Conservation (phyloP, 2,329 filamentous ascomycete genomes). For the Fusarium mexicanum region DNA sequence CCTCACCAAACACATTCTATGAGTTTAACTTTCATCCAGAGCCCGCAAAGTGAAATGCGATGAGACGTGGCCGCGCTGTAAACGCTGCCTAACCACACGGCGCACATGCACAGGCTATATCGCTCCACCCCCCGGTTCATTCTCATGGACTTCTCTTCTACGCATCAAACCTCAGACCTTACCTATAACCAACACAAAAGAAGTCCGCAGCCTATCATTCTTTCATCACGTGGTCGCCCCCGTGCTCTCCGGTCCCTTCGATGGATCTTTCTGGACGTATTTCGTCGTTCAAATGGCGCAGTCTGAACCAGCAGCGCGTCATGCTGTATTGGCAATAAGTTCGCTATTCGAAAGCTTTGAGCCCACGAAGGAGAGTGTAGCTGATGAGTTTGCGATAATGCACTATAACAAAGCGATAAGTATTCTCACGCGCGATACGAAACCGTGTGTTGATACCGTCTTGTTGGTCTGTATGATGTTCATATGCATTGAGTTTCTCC, state of each 20-base stretch:
- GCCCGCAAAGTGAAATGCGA: slow-evolving; percentile 68
- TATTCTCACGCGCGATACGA: slow-evolving; percentile 40
- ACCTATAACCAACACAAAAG: slow-evolving; percentile 32
- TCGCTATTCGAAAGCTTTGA: slow-evolving; percentile 51
- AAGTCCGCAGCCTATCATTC: slow-evolving; percentile 50
- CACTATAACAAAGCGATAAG: slow-evolving; percentile 56
- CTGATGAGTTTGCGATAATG: slow-evolving; percentile 45
- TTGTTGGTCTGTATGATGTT: slow-evolving; percentile 55
- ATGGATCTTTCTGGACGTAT: slow-evolving; percentile 54
- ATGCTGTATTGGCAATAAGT: slow-evolving; percentile 53
- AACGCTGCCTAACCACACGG: slow-evolving; percentile 61
- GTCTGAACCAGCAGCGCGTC: slow-evolving; percentile 50
- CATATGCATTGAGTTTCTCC: slow-evolving; percentile 55
- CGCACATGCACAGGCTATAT: slow-evolving; percentile 65
- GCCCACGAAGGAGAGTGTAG: neutral
- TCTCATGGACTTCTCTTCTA: slow-evolving; percentile 51
- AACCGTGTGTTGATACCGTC: slow-evolving; percentile 46
- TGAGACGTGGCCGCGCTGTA: slow-evolving; percentile 61
- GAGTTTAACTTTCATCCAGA: slow-evolving; percentile 44
- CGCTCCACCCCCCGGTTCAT: slow-evolving; percentile 43
- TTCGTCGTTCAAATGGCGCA: slow-evolving; percentile 51
- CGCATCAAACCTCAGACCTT: slow-evolving; percentile 35
- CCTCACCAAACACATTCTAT: neutral
- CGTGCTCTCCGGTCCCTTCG: slow-evolving; percentile 48
- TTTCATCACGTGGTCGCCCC: slow-evolving; percentile 52